Base-by-base conservation (phyloP, 2,329 filamentous ascomycete species). In the Davidsoniella eucalypti region DNA sequence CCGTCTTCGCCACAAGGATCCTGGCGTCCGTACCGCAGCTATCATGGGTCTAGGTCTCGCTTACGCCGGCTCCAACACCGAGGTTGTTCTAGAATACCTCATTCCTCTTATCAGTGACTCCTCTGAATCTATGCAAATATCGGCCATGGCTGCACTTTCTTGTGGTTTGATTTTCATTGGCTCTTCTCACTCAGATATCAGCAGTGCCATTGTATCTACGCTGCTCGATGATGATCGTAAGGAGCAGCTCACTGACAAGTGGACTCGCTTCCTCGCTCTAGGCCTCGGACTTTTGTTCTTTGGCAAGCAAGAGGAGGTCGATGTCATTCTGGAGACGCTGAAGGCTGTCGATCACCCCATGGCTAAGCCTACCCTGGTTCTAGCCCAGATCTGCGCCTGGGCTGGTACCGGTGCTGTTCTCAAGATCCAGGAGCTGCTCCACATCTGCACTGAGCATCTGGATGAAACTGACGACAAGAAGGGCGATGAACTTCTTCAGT, bases 301-400 rank as follows among this genome's bases (percentile, higher is more conserved):
- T 59, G 92, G 92, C 38, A 82, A 87, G 56, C 92, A 98, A 66
- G 92, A 98, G 65, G 90, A 96, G 64, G 92, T 96, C n/a, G 92
- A 98, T 60, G 90, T 96, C 52, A 88, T 96, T 56, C 69, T 96
- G 29, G 92, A 98, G 68, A 94, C 92, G 0, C 75, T 98, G 51
- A 98, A 96, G 71, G 92, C 85, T 23, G 87, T 96, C 49, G 88
- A 96, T 56, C 90, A 96, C 63, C 90, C 92, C 21, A 94, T 95
- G 80, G 86, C 88, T 17, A 92, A 92, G 67, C 85, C 92, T n/a
- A 94, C 90, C 1, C 84, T 86, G 1, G 86, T 96, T 5, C 76
- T 98, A 54, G 87, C 88, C 14, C 90, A 94, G 61, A 94, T 96
- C 51, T 98, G 93, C 61, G 92, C 92, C 3, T 98, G 90, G 87